Conservation (phyloP, 2,329 filamentous ascomycete species). For the Pyrenochaeta sp. region DNA sequence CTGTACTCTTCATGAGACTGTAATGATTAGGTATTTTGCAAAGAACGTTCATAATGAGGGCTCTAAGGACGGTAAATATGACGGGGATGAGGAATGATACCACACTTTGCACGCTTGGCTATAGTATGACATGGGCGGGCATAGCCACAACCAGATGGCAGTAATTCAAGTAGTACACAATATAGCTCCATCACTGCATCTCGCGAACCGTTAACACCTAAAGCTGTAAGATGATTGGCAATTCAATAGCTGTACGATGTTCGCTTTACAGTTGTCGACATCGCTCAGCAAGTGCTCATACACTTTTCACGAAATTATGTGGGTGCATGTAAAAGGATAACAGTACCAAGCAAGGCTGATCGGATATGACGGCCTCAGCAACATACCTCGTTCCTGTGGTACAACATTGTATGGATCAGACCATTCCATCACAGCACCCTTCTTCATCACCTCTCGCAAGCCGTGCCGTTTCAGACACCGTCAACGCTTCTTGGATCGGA, state of each 20-base stretch:
- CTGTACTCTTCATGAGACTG: slow-evolving; percentile 18
- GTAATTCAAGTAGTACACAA: neutral
- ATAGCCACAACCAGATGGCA: neutral
- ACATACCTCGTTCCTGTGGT: neutral
- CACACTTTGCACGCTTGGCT: neutral
- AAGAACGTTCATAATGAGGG: neutral
- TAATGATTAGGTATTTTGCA: slow-evolving; percentile 1
- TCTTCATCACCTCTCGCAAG: neutral
- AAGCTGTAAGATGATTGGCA: neutral
- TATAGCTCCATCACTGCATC: neutral
- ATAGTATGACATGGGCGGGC: neutral
- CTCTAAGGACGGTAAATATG: neutral
- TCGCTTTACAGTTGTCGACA: no score
- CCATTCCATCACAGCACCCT: neutral
- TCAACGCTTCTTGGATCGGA: neutral
- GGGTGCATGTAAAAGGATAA: no score
- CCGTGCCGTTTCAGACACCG: neutral
- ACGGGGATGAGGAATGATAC: neutral
- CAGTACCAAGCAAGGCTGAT: neutral
- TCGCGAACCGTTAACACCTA: neutral
- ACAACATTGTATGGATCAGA: neutral
- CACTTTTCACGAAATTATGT: no score
- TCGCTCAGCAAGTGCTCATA: no score
- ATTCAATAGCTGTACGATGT: neutral
- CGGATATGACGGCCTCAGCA: neutral